These are phyloP conservation scores for Quercus mongolica DNA, from an alignment of 306 rosid species.

Conservation along the genomic window DNA sequence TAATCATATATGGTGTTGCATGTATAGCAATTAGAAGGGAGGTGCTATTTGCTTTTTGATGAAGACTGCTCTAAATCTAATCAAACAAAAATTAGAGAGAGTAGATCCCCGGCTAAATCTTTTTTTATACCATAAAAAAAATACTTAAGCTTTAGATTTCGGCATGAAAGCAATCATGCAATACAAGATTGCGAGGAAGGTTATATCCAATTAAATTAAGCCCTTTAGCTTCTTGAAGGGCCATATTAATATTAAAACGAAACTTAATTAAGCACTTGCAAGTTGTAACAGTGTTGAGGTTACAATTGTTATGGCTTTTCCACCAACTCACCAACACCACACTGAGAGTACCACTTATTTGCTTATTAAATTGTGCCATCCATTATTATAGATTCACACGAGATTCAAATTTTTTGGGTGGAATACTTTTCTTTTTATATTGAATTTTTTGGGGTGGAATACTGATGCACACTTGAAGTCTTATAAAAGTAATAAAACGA, in stretches of 20 bases:
- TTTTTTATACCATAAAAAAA: neutral
- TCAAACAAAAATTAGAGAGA: no score
- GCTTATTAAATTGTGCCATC: neutral
- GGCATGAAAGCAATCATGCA: neutral
- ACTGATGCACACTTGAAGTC: no score
- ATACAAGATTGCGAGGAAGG: neutral
- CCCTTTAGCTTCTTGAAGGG: neutral
- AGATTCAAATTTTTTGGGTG: no score
- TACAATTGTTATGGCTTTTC: neutral
- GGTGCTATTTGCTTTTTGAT: no score
- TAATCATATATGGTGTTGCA: no score
- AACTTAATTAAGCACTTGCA: neutral
- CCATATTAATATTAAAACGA: neutral
- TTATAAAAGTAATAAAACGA: no score
- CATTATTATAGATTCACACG: neutral
- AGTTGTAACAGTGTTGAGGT: no score
- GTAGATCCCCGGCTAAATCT: neutral
- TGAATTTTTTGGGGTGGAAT: no score
- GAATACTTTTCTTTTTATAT: no score
- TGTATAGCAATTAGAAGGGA: no score
- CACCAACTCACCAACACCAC: neutral
- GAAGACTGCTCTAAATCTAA: no score
- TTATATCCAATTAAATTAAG: neutral
- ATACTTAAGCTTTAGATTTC: neutral
- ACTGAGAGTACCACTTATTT: neutral